Conservation (phyloP, 1,139 yeast genomes). For the Pichia sp. region DNA sequence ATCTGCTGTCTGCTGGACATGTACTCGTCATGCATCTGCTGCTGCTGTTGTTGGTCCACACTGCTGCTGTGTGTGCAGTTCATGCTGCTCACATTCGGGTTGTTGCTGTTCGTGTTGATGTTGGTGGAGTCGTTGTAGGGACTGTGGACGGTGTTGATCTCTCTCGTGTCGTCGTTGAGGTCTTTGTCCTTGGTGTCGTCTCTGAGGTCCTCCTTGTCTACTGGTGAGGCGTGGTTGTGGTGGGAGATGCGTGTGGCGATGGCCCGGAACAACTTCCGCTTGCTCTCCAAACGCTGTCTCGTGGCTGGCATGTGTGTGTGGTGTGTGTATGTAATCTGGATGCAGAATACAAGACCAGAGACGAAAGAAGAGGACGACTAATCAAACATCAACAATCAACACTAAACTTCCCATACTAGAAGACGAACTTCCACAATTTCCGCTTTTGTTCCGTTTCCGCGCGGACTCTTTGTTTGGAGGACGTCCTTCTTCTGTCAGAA, state of each 20-base stretch:
- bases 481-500: too few relatives aligned
- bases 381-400: too few relatives aligned
- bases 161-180: background rate
- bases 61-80: background rate
- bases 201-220: conserved; percentile 19
- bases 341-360: too few relatives aligned
- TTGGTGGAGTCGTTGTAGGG: conserved; percentile 7
- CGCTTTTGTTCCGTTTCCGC: background rate
- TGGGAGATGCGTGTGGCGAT: conserved; percentile 31
- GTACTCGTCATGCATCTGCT: background rate
- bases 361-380: too few relatives aligned
- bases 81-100: background rate
- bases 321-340: background rate
- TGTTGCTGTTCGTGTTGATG: background rate
- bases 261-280: conserved; percentile 37
- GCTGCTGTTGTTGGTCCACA: background rate
- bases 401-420: too few relatives aligned
- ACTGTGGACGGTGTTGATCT: conserved; percentile 1
- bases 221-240: conserved; percentile 17
- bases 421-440: background rate
- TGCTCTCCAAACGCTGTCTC: conserved; percentile 31
- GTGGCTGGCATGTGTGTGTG: conserved; percentile 7
- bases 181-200: conserved; percentile 13
- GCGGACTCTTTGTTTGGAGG: too few relatives aligned
- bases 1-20: background rate